These are phyloP conservation scores for Populus simonii DNA, from an alignment of 345 rosid species.

Conservation along the genomic window DNA sequence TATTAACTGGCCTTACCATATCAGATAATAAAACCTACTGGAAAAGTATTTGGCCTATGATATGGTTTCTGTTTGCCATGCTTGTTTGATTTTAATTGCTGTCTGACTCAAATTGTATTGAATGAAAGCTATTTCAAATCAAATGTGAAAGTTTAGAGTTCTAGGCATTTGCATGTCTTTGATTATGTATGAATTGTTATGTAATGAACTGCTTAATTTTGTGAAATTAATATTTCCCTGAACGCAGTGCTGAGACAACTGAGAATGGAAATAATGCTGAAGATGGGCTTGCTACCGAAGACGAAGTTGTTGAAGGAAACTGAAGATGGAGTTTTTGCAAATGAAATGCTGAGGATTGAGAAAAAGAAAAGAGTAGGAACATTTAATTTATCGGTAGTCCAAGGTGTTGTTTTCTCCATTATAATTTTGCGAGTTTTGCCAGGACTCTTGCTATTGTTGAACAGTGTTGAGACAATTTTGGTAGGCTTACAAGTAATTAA, in stretches of 20 bases:
- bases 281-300: slow-evolving; percentile 18
- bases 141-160: background rate
- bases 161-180: background rate
- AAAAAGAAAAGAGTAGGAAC: slow-evolving; percentile 2
- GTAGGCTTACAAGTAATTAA: slow-evolving; percentile 24
- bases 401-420: slow-evolving; percentile 18
- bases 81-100: background rate
- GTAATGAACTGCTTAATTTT: background rate
- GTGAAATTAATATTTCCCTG: background rate
- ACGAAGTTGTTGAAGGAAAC: slow-evolving; percentile 24
- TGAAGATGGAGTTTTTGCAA: slow-evolving; percentile 20
- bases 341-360: slow-evolving; percentile 3
- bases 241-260: slow-evolving; percentile 33
- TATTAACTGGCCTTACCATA: background rate
- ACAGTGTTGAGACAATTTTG: slow-evolving; percentile 44
- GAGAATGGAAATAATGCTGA: slow-evolving; percentile 21
- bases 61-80: background rate
- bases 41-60: background rate
- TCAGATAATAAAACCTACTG: background rate
- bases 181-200: background rate
- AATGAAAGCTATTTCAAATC: background rate
- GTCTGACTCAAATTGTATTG: background rate
- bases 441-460: slow-evolving; percentile 7
- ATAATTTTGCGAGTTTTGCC: slow-evolving; percentile 18
- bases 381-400: slow-evolving; percentile 18